Base-by-base conservation (phyloP, 1,284 basidiomycete species). In the Trametes sp. region DNA sequence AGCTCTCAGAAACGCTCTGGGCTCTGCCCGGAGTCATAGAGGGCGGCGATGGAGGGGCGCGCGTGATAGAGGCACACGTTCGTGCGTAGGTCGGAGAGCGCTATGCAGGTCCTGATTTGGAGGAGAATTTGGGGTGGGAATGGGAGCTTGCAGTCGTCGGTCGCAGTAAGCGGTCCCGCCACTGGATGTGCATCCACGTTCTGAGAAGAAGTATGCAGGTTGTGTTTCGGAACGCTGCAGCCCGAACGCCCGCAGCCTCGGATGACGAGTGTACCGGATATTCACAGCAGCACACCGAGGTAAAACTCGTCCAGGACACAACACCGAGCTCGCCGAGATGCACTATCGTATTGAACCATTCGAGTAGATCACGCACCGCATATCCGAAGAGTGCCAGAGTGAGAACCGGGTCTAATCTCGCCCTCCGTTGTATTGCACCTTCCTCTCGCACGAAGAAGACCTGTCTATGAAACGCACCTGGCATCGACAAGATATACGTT, bases 81-180 rank as follows among this genome's bases (percentile, higher is more conserved):
- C 35, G 56, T 62, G 26, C 36, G 41, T 6, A 62, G 44, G 51
- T 59, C 61, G 48, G 42, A 42, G 16, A 41, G 14, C 38, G 9
- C 16, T 19, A 41, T 41, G 38, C 16, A n/a, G 38, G 38, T 7
- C 19, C 16, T 41, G 38, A n/a, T 41, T 14, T 2, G 16, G 38
- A 41, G 38, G 3, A 5, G 16, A 19, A n/a, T 41, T 2, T 41
- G 16, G 38, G 38, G 38, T 41, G 38, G 38, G 38, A 41, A 19
- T 41, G 38, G 38, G 16, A 41, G 14, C 8, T 4, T n/a, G 38
- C 1, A 16, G 38, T 19, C 14, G 38, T 41, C 6, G 38, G 2
- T 8, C 16, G 16, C 11, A 11, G 6, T 33, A 33, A 11, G 31
- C 31, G 31, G 19, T 41, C n/a, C 38, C 38, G n/a, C 14, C 8